A percentile compares a stretch with the other conserved stretches of the same genome.
phyloP scores from a whole-genome alignment of 352 stramenopile genomes.

The Globisporangium sylvaticum region DNA sequence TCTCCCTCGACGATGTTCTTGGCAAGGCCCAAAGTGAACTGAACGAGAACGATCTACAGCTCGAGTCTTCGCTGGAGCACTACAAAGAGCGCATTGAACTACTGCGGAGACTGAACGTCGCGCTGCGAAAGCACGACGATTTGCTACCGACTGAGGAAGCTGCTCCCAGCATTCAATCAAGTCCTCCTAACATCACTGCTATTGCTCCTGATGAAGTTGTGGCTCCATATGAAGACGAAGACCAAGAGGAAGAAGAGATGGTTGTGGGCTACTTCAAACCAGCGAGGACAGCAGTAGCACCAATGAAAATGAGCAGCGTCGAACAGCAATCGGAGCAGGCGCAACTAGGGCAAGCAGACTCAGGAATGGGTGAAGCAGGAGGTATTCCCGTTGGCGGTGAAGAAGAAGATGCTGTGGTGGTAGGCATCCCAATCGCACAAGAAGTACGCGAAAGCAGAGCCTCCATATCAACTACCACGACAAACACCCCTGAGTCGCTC shows the following conservation, averaged over 20 bases:
- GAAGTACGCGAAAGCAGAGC: conserved; percentile 7
- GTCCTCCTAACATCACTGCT: not conserved
- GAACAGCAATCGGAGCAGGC: not conserved
- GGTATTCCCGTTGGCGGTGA: not conserved
- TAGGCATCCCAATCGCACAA: conserved; percentile 8
- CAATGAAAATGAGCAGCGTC: not conserved
- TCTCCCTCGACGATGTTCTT: not conserved
- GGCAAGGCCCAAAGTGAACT: not conserved
- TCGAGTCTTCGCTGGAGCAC: conserved; percentile 18
- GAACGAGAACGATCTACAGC: not conserved
- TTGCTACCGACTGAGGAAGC: not conserved
- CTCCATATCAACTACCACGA: not conserved
- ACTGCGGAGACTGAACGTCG: conserved; percentile 33
- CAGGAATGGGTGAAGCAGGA: not conserved
- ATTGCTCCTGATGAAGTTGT: not conserved
- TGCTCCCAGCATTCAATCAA: not conserved
- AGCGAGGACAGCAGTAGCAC: not conserved
- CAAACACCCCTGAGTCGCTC: not conserved
- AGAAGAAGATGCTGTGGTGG: not conserved
- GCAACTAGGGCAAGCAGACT: not conserved
- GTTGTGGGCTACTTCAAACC: conserved; percentile 37
- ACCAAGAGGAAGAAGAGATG: conserved; percentile 24
- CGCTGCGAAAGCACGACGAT: conserved; percentile 25
- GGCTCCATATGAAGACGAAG: not conserved
- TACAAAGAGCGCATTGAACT: conserved; percentile 33